Conservation (phyloP, 768 basidiomycete species). For the Sistotremastrum niveocremeum region DNA sequence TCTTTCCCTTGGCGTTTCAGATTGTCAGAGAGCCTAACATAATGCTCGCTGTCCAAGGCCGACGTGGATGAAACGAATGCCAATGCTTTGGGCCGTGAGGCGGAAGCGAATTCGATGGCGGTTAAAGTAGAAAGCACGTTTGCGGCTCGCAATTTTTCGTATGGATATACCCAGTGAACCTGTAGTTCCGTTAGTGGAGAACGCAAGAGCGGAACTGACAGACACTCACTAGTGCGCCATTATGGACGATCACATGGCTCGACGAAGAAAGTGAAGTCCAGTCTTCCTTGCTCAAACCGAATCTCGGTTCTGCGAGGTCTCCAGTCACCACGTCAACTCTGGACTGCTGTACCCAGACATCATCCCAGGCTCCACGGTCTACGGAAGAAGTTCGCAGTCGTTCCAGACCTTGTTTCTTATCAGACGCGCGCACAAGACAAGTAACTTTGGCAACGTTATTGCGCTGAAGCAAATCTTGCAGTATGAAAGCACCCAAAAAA, state of each 20-base stretch:
- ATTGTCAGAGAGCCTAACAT: slow-evolving; percentile 75
- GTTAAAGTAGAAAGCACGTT: slow-evolving; percentile 91
- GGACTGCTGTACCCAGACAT: slow-evolving; percentile 56
- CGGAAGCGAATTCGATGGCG: slow-evolving; percentile 64
- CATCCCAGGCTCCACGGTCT: slow-evolving; percentile 82
- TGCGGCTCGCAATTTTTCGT: slow-evolving; percentile 78
- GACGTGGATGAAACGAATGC: slow-evolving; percentile 94
- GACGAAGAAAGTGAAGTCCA: slow-evolving; percentile 63
- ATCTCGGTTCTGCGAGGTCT: slow-evolving; percentile 61
- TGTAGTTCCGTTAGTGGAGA: slow-evolving; percentile 14
- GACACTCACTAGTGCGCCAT: slow-evolving; percentile 83
- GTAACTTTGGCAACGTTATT: slow-evolving; percentile 68
- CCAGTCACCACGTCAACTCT: slow-evolving; percentile 72
- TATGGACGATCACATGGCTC: slow-evolving; percentile 80
- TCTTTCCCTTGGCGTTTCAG: slow-evolving; percentile 14
- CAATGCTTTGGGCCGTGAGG: slow-evolving; percentile 59
- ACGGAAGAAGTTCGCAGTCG: slow-evolving; percentile 59
- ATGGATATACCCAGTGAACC: slow-evolving; percentile 99
- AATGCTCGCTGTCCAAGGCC: slow-evolving; percentile 85
- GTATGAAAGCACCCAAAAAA: slow-evolving; percentile 88
- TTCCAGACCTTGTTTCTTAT: slow-evolving; percentile 42
- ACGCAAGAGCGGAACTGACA: background rate
- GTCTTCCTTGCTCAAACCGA: slow-evolving; percentile 49
- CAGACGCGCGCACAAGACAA: slow-evolving; percentile 76
- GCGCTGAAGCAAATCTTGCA: slow-evolving; percentile 62